Evolutionary conservation across 495 filamentous ascomycete species (phyloP).

Genomic region (Lophiostoma macrostomum): DNA sequence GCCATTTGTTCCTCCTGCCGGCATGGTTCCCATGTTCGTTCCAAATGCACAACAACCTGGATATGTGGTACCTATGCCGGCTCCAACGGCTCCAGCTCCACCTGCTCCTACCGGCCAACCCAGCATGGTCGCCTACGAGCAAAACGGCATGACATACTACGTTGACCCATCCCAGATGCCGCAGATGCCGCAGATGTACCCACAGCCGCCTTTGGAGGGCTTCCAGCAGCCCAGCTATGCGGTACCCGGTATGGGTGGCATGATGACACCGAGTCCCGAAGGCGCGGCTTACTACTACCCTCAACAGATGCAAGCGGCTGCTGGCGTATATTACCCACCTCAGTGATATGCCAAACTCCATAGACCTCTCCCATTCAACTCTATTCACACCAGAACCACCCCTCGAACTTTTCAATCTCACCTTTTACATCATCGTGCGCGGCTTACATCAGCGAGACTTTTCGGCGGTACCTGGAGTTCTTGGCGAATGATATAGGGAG

Average conservation of each 20-base stretch:
- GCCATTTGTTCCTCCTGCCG: slow-evolving; percentile 28
- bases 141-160: slow-evolving; percentile 94
- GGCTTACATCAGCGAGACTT: background rate
- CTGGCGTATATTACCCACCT: slow-evolving; percentile 12
- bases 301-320: slow-evolving; percentile 39
- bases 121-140: slow-evolving; percentile 83
- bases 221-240: slow-evolving; percentile 50
- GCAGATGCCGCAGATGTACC: slow-evolving; percentile 35
- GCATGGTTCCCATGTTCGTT: slow-evolving; percentile 37
- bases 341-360: background rate
- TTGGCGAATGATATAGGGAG: slow-evolving; percentile 3
- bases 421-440: background rate
- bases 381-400: too few species aligned
- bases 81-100: slow-evolving; percentile 44
- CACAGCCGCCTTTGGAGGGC: slow-evolving; percentile 49
- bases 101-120: slow-evolving; percentile 49
- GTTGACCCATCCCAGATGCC: slow-evolving; percentile 74
- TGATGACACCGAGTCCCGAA: slow-evolving; percentile 70
- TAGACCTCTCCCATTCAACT: background rate
- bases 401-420: too few species aligned
- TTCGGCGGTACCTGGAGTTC: slow-evolving; percentile 6
- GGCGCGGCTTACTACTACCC: slow-evolving; percentile 70
- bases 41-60: slow-evolving; percentile 26
- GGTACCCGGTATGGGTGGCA: slow-evolving; percentile 67
- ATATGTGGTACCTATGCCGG: slow-evolving; percentile 32